Conservation (phyloP, 352 stramenopile genomes). For the Blastocystis sp. region DNA sequence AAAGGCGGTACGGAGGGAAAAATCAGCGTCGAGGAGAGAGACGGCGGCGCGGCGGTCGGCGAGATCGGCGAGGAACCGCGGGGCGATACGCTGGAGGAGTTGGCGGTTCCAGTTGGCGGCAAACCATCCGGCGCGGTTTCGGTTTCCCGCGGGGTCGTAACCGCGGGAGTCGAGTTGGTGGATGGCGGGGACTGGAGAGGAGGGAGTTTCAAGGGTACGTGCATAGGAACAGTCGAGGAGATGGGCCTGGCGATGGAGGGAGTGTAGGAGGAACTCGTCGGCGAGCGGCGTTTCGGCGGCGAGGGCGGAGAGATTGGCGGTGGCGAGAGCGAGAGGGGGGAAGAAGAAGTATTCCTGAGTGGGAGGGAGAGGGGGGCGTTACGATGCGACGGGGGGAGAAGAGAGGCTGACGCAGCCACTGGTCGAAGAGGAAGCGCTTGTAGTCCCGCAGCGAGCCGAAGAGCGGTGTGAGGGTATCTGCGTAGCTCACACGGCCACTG, state of each 20-base stretch:
- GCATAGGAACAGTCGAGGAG: too few species aligned
- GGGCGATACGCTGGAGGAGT: not conserved
- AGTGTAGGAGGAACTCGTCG: too few species aligned
- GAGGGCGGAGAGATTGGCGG: not conserved
- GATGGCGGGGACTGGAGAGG: not conserved
- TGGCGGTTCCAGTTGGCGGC: not conserved
- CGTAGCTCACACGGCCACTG: not conserved
- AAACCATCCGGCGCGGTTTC: not conserved
- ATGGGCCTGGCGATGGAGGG: too few species aligned
- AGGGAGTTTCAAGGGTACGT: too few species aligned
- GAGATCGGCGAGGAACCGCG: not conserved
- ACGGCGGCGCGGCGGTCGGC: not conserved
- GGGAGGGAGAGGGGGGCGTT: not conserved
- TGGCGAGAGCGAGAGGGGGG: not conserved
- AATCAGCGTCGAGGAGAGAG: not conserved
- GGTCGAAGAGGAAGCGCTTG: not conserved
- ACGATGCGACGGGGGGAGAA: not conserved
- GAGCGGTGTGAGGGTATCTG: not conserved
- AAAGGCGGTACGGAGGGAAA: not conserved
- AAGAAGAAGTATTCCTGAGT: not conserved
- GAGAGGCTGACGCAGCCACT: not conserved
- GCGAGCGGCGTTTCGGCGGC: too few species aligned
- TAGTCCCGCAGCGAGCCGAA: not conserved
- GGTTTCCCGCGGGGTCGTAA: not conserved
- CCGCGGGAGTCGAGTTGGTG: not conserved